Base-by-base conservation (phyloP, 495 filamentous ascomycete genomes). In the Penicillium diatomitis region DNA sequence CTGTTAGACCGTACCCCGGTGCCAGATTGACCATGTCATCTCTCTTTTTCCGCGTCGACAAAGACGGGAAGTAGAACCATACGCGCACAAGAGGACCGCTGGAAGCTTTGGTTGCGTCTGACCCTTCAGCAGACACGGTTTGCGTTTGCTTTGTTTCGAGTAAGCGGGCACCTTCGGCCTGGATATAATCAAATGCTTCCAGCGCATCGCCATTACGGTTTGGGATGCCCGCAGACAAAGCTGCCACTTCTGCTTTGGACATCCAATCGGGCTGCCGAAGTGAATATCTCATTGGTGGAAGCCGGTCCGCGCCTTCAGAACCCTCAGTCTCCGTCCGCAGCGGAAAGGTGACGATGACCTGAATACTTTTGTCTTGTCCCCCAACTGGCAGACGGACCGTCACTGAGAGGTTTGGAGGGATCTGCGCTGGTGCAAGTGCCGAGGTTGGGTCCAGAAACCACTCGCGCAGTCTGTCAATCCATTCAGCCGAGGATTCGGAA, bases 41-140 rank as follows among this genome's bases (percentile, higher is more conserved):
- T 38, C 68, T 59, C 47, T 71, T 71, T 38, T 57, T 57, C 2
- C 66, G 60, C 0, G 63, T 71, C 4, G 68, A 71, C 5, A 71
- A 47, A 2, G 68, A 71, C 2, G 68, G 68, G 41, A 71, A 68
- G 51, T 71, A 71, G 37, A 71, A 71, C 68, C 68, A 71, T 7
- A 68, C 68, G 38, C 68, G 44, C 0, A 69, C 66, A 10, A 63
- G 51, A 6, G 64, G 60, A 0, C 42, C 52, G 5, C 28, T 33
- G 4, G 42, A 43, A 9, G 27, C 39, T 4, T 8, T 11, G 4
- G 38, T 11, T 28, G 46, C 8, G 0, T 32, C 28, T 3, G 48
- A 29, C 4, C 55, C 32, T 11, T 41, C 40, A 7, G 52, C 36
- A 6, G 27, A 34, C n/a, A 32, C 36, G 4, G 43, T 31, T 27